Evolutionary conservation across 2,329 filamentous ascomycete genomes (phyloP).

Genomic region (Elsinoe ampelina): DNA sequence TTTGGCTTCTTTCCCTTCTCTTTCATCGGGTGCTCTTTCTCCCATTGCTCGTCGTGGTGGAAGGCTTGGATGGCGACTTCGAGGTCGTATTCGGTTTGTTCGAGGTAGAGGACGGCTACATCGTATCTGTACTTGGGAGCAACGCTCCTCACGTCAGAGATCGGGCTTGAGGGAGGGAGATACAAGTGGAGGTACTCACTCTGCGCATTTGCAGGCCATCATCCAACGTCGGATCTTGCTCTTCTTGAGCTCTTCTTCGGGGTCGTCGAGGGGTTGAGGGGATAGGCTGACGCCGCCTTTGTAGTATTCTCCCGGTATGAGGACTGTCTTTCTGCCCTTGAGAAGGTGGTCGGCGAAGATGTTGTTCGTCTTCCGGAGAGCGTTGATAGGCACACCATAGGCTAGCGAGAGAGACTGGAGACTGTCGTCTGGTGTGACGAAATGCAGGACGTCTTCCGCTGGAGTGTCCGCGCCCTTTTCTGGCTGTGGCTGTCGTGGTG

Average conservation of each 20-base stretch:
- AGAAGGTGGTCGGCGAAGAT: constrained; percentile 64
- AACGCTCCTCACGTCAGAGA: constrained; percentile 32
- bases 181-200: constrained; percentile 43
- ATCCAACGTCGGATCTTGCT: constrained; percentile 65
- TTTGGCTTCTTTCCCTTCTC: constrained; percentile 36
- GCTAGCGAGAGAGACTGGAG: constrained; percentile 59
- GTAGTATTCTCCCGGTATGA: constrained; percentile 64
- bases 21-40: constrained; percentile 55
- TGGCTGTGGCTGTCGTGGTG: constrained; percentile 20
- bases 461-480: constrained; percentile 28
- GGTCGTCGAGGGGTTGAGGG: constrained; percentile 61
- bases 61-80: constrained; percentile 55
- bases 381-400: constrained; percentile 57
- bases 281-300: constrained; percentile 58
- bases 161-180: constrained; percentile 15
- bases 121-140: constrained; percentile 45
- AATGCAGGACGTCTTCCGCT: constrained; percentile 62
- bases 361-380: constrained; percentile 57
- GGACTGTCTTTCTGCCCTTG: constrained; percentile 55
- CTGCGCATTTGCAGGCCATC: constrained; percentile 65
- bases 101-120: constrained; percentile 64
- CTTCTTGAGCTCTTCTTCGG: constrained; percentile 64
- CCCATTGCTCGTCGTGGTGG: constrained; percentile 67
- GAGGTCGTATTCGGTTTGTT: constrained; percentile 59
- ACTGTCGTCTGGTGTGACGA: constrained; percentile 62